A percentile compares a stretch with the other conserved stretches of the same genome.
Conservation (phyloP, 495 filamentous ascomycete genomes). For the Venustampulla echinocandica region DNA sequence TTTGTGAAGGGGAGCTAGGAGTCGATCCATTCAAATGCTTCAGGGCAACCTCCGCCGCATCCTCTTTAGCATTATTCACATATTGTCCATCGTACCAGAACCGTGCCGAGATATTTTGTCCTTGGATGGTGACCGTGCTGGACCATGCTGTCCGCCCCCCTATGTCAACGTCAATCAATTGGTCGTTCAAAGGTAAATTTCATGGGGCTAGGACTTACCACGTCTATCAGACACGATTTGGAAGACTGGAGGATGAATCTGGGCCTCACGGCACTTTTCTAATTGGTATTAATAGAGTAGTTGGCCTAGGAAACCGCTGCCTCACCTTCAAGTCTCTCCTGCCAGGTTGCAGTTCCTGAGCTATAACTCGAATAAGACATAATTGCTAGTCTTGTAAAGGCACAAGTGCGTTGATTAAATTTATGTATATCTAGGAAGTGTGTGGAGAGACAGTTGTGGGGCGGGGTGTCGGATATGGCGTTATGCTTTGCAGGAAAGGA, state of each 20-base stretch:
- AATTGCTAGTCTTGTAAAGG: not conserved
- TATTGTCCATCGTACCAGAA: constrained; percentile 90
- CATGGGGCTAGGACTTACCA: constrained; percentile 41
- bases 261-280: constrained; percentile 54
- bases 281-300: constrained; percentile 19
- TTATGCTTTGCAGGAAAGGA: constrained; percentile 23
- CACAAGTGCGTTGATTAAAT: not conserved
- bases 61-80: constrained; percentile 80
- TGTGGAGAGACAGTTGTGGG: constrained; percentile 17
- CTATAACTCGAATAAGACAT: constrained; percentile 21
- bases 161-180: constrained; percentile 27
- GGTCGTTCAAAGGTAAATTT: constrained; percentile 3
- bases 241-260: constrained; percentile 50
- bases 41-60: constrained; percentile 73
- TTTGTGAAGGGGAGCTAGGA: constrained; percentile 23
- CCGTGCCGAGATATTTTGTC: constrained; percentile 51
- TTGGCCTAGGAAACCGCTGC: not conserved
- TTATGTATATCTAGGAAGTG: constrained; percentile 13
- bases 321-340: constrained; percentile 45
- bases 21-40: constrained; percentile 31
- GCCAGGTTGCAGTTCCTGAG: constrained; percentile 31
- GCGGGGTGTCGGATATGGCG: constrained; percentile 21
- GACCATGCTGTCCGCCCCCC: constrained; percentile 92
- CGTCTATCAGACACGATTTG: constrained; percentile 71
- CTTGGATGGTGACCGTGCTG: constrained; percentile 53